Evolutionary conservation across 2,329 filamentous ascomycete genomes (phyloP).

Genomic region (Diaporthe batatas): DNA sequence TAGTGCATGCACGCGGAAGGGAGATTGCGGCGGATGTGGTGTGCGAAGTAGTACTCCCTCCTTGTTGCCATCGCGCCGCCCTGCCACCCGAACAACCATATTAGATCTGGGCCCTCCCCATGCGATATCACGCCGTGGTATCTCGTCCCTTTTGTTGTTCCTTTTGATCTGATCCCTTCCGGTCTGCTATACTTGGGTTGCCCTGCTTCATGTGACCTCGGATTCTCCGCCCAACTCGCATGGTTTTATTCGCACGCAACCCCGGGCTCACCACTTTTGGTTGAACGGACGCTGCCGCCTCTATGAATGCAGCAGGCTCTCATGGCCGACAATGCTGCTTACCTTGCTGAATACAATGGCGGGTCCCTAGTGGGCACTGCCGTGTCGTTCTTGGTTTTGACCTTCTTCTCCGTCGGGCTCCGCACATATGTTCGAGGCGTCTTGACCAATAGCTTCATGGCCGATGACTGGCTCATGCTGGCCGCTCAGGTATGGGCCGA

Average conservation of each 20-base stretch:
- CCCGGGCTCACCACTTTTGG: neutral
- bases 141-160: neutral
- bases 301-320: conserved; percentile 34
- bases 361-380: conserved; percentile 53
- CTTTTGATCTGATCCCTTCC: conserved; percentile 1
- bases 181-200: neutral
- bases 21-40: conserved; percentile 26
- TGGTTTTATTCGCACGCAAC: neutral
- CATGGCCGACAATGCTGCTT: conserved; percentile 51
- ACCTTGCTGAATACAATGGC: conserved; percentile 57
- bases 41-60: conserved; percentile 20
- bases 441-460: conserved; percentile 60
- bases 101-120: conserved; percentile 28
- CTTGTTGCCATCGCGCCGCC: conserved; percentile 4
- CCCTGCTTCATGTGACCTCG: conserved; percentile 18
- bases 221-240: neutral
- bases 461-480: conserved; percentile 69
- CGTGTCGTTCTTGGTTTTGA: conserved; percentile 55
- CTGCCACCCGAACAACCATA: neutral
- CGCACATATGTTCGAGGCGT: conserved; percentile 59
- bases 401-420: conserved; percentile 58
- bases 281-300: neutral
- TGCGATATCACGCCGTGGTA: conserved; percentile 1
- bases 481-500: conserved; percentile 58
- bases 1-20: neutral